Evolutionary conservation across 495 filamentous ascomycete genomes (phyloP).

Genomic region (Penicillium herquei): DNA sequence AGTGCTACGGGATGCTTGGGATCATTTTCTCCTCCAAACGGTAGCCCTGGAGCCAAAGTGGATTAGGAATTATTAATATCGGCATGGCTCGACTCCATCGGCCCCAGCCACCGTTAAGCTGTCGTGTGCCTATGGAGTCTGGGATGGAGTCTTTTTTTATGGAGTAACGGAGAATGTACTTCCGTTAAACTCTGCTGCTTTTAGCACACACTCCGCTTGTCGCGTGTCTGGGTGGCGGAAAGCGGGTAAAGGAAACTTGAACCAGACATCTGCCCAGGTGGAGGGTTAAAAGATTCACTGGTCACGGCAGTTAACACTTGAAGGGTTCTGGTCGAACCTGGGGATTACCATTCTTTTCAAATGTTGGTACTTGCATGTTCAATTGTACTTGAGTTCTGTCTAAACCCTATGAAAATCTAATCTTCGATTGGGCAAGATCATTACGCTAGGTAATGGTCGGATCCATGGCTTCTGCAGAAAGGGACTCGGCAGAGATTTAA

Average conservation of each 20-base stretch:
- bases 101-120: slow-evolving; percentile 9
- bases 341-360: too few species aligned
- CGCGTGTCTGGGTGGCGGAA: too few species aligned
- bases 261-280: too few species aligned
- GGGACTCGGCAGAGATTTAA: not conserved
- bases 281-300: too few species aligned
- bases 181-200: too few species aligned
- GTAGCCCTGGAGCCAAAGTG: not conserved
- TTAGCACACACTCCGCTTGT: too few species aligned
- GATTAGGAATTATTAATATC: slow-evolving; percentile 13
- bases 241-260: too few species aligned
- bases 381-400: too few species aligned
- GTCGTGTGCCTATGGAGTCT: slow-evolving; percentile 11
- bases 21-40: not conserved
- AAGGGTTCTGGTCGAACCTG: too few species aligned
- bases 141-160: not conserved
- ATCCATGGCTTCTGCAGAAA: slow-evolving; percentile 6
- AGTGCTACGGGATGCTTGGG: not conserved
- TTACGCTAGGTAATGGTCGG: slow-evolving; percentile 4
- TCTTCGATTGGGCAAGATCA: not conserved
- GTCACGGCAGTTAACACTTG: too few species aligned
- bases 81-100: slow-evolving; percentile 9
- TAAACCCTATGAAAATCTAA: not conserved
- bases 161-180: too few species aligned
- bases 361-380: too few species aligned